phyloP scores from a whole-genome alignment of 805 yeast species.

The Yamadazyma akitaensis region DNA sequence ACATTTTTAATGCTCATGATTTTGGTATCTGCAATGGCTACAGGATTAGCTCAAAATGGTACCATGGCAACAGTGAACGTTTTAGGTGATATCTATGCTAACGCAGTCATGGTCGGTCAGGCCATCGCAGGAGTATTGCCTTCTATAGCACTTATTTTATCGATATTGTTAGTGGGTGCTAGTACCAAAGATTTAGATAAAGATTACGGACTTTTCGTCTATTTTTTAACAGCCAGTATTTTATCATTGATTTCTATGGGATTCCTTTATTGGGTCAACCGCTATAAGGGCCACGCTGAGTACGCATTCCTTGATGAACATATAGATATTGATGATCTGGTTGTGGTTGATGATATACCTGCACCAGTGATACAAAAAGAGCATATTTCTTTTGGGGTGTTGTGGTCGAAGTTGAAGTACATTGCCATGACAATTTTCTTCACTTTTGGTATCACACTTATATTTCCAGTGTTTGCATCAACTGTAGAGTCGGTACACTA shows the following conservation, averaged over 20 bases:
- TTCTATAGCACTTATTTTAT: constrained; percentile 59
- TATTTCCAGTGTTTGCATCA: constrained; percentile 90
- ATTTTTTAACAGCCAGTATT: constrained; percentile 51
- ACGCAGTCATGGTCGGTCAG: constrained; percentile 92
- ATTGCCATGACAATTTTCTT: constrained; percentile 69
- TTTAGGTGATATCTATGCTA: constrained; percentile 73
- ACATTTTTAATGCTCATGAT: constrained; percentile 59
- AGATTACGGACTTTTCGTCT: constrained; percentile 41
- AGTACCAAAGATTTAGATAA: constrained; percentile 24
- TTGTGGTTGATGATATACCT: constrained; percentile 8
- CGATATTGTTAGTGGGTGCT: constrained; percentile 45
- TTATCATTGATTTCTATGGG: constrained; percentile 42
- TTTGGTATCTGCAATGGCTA: constrained; percentile 64
- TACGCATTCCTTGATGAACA: constrained; percentile 14
- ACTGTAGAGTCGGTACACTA: constrained; percentile 49
- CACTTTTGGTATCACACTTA: constrained; percentile 69
- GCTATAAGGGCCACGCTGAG: constrained; percentile 20
- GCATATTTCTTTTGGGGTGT: constrained; percentile 52
- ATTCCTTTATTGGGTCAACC: constrained; percentile 34
- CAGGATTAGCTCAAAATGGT: constrained; percentile 86
- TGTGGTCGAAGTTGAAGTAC: constrained; percentile 61
- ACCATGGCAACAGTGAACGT: constrained; percentile 82
- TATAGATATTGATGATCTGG: constrained; percentile 3
- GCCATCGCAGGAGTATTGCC: constrained; percentile 94
- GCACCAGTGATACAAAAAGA: constrained; percentile 13